Evolutionary conservation across 2,329 filamentous ascomycete species (phyloP).

Genomic region (Davidsoniella virescens): DNA sequence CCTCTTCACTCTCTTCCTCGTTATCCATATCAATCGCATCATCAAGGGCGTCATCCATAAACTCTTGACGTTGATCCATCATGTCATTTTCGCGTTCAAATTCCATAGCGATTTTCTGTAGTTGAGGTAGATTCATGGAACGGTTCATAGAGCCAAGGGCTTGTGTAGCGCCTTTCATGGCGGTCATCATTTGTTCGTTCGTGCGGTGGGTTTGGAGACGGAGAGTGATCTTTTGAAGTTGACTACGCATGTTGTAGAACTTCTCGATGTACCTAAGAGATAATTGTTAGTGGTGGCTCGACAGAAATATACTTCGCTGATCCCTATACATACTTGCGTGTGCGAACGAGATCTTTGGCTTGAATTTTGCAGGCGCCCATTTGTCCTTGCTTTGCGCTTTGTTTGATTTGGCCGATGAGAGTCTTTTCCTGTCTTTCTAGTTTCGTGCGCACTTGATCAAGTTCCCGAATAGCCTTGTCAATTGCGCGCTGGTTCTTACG

Average conservation of each 20-base stretch:
- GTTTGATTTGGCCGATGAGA: constrained; percentile 88
- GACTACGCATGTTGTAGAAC: constrained; percentile 96
- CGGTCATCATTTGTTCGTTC: constrained; percentile 99
- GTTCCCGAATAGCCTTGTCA: constrained; percentile 91
- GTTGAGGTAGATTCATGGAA: constrained; percentile 88
- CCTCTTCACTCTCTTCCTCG: constrained; percentile 91
- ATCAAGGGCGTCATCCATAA: constrained; percentile 99
- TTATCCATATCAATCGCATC: constrained; percentile 82
- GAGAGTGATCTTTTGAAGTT: constrained; percentile 87
- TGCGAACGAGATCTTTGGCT: constrained; percentile 89
- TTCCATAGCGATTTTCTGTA: constrained; percentile 96
- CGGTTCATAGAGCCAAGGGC: constrained; percentile 93
- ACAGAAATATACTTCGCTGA: not conserved
- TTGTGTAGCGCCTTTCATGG: constrained; percentile 94
- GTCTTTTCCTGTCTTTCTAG: constrained; percentile 99
- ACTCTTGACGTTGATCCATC: constrained; percentile 97
- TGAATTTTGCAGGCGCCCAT: constrained; percentile 98
- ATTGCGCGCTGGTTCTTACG: constrained; percentile 91
- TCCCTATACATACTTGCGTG: constrained; percentile 44
- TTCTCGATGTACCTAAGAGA: constrained; percentile 72
- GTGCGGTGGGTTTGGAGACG: constrained; percentile 95
- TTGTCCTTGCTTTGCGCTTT: constrained; percentile 93
- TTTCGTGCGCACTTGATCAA: constrained; percentile 88
- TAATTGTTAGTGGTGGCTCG: not conserved
- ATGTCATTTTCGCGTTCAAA: constrained; percentile 98